Base-by-base conservation (phyloP, 306 rosid species). In the Cercis canadensis region DNA sequence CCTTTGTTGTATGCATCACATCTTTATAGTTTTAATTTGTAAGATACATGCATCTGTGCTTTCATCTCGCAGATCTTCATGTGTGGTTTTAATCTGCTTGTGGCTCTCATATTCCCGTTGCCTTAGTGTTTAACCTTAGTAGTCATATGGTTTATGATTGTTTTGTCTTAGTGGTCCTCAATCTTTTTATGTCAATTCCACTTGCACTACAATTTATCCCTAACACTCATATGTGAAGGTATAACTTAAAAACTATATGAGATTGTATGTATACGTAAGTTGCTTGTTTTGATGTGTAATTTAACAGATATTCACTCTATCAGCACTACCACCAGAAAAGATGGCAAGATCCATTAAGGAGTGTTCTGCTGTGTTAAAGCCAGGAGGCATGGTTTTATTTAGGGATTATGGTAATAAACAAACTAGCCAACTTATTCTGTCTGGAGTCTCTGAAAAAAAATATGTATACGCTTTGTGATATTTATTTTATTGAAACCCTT, bases 351-450 rank as follows among this genome's bases (percentile, higher is more conserved):
- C 90, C 19, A 68, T 94, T 75, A 83, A 80, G 75, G 96, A 89
- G 66, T 94, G 94, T 61, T 87, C 82, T 80, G 65, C 75, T 75
- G 86, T 90, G 69, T 71, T 94, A 54, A 87, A 89, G 78, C 96
- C 98, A 0, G 96, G 98, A 83, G 97, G 98, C 75, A 67, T 83
- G 80, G 90, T 90, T 56, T 82, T 94, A 29, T 94, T 90, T 64
- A 85, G 98, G 82, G 98, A 94, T 71, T 90, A 94, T 44, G 97
- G 98, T 94, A 90, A 84, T 66, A 24, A 65, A 44, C 81, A 24
- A 14, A 62, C 17, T 67, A 17, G 41, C 15, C 29, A 57, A 4
- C 16, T 66, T 73, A 46, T 43, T 69, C 12, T 51, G 29, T 62
- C 61, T 50, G 33, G 47, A 73, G 15, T 69, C 59, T 67, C 11